phyloP scores from a whole-genome alignment of 2,329 filamentous ascomycete genomes.

The Trichoderma koningiopsis region DNA sequence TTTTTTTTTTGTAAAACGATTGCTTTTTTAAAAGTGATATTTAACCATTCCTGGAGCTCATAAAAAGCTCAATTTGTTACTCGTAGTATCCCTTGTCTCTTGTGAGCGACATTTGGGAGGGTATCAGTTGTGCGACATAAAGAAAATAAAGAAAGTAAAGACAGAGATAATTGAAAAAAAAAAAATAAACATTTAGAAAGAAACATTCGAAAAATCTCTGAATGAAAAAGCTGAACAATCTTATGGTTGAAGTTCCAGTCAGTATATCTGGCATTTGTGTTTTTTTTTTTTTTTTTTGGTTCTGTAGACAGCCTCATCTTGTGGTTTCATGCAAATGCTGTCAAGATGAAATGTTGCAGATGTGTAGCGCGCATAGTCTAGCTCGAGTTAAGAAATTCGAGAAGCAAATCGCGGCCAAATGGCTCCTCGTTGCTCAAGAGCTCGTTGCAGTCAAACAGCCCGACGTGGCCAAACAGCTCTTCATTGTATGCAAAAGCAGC shows the following conservation, averaged over 20 bases:
- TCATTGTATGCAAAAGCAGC: not conserved
- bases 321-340: not conserved
- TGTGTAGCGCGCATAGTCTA: not conserved
- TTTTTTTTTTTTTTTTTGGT: not conserved
- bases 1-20: too few relatives aligned
- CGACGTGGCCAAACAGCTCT: not conserved
- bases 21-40: too few relatives aligned
- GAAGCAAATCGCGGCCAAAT: not conserved
- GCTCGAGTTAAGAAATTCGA: not conserved
- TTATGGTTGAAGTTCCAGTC: not conserved
- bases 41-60: not conserved
- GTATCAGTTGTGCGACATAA: conserved; percentile 9
- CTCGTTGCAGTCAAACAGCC: not conserved
- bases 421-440: not conserved
- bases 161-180: not conserved
- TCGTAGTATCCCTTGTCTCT: not conserved
- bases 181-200: not conserved
- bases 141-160: not conserved
- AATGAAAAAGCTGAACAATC: not conserved
- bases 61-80: not conserved
- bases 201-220: conserved; percentile 5
- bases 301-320: not conserved
- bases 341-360: not conserved
- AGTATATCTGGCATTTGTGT: not conserved
- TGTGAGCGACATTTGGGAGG: not conserved